phyloP scores from a whole-genome alignment of 441 rosid genomes.

The Mallotus japonicus region DNA sequence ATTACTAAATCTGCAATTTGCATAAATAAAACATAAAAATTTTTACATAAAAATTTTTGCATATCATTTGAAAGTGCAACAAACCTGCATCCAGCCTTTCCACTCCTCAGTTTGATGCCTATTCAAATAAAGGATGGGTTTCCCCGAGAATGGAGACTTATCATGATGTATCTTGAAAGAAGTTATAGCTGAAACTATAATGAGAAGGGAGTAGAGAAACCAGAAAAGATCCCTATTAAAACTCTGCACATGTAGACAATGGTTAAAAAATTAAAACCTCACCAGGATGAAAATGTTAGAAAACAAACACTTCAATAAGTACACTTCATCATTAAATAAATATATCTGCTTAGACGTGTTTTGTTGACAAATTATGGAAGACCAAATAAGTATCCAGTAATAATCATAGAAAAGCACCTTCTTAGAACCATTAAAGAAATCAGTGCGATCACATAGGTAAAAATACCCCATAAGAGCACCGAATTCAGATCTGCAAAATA shows the following conservation, averaged over 20 bases:
- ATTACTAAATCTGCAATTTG: neutral
- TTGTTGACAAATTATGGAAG: too few relatives aligned
- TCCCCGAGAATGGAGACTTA: conserved; percentile 83
- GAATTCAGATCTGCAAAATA: conserved; percentile 73
- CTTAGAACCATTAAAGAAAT: conserved; percentile 60
- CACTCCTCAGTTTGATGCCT: conserved; percentile 99
- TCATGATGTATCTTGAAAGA: conserved; percentile 87
- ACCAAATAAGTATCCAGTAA: neutral
- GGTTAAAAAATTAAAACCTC: neutral
- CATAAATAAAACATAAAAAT: neutral
- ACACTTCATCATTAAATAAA: too few relatives aligned
- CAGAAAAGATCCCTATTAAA: conserved; percentile 93
- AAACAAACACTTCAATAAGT: neutral
- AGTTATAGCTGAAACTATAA: conserved; percentile 80
- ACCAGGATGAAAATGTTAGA: conserved; percentile 19
- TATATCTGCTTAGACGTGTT: too few relatives aligned
- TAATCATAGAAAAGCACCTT: conserved; percentile 49
- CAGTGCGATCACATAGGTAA: conserved; percentile 82
- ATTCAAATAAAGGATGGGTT: conserved; percentile 75
- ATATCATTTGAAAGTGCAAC: conserved; percentile 27
- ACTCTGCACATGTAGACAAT: conserved; percentile 51
- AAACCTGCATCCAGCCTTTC: conserved; percentile 99
- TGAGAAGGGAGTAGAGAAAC: conserved; percentile 90
- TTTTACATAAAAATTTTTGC: neutral
- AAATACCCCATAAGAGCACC: conserved; percentile 67